Base-by-base conservation (phyloP, 2,329 filamentous ascomycete genomes). In the Fusarium torulosum region DNA sequence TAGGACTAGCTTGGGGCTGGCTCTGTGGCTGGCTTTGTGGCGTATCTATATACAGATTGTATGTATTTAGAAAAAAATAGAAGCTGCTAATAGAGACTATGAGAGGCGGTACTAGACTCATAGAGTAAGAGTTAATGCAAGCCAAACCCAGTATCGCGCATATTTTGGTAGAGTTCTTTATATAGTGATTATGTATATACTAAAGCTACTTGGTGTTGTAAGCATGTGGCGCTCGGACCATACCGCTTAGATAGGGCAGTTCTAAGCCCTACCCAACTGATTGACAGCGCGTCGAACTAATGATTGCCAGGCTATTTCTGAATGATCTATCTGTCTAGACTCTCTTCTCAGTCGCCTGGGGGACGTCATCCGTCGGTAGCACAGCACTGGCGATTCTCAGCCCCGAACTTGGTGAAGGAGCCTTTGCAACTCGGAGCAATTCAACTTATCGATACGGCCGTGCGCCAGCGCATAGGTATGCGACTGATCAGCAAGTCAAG, bases 41-140 rank as follows among this genome's bases (percentile, higher is more conserved):
- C 38, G 38, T 41, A 41, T 41, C 38, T 41, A 41, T 41, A 41
- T 20, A 43, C 41, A 43, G 38, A 41, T 41, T 41, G 38, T 43
- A 27, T 8, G 14, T 43, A 27, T 17, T 27, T n/a, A 27, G 41
- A 43, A 43, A 43, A 43, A 43, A 43, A n/a, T 43, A 43, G 21
- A 43, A 43, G 38, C 19, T 41, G 41, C 41, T 27, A 43, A 43
- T 17, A 43, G 41, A 43, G 41, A 43, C 13, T 27, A 43, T 27
- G 7, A 27, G 21, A 27, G 21, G 41, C 41, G 23, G 41, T 43
- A 27, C 21, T 25, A 43, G 14, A 43, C 14, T 43, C 21, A 43
- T 27, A 43, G 21, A 43, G 41, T 27, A 15, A 43, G 21, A 43
- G 21, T 43, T 17, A 43, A 43, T 25, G 23, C 21, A 43, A 43